Evolutionary conservation across 1,284 basidiomycete species (phyloP), one percentile per base, ranked within the genome.

Genomic region (Ustilago vetiveriae): DNA sequence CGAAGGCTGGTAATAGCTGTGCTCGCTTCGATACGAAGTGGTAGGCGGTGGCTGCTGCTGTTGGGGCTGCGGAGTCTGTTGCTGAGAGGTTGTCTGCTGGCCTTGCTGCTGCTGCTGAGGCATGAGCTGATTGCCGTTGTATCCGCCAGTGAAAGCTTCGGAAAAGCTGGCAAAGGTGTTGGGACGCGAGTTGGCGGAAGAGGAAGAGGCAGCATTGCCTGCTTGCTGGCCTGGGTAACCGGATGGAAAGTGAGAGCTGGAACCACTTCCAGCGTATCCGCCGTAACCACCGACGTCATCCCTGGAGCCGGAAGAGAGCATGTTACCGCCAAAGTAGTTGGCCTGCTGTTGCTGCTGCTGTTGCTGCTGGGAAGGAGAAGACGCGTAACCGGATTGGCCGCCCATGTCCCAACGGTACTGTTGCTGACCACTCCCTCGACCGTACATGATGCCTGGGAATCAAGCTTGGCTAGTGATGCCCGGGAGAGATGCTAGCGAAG

Each of bases 371-470:
- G 63, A 58, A 3, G 55, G 63, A 2, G 55, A 55, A 6, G 55
- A 66, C 46, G 55, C 38, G 55, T 58, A 66, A 4, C 55, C 55
- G 16, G 55, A 58, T 19, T 66, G 55, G 3, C 51, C 50, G 29
- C 59, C 55, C 63, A 66, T 58, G 38, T 66, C 63, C 63, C 63
- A 66, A 26, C 63, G 63, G 35, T 66, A 66, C 22, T 66, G 63
- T 47, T 66, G 63, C 43, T 66, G 63, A 45, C 63, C 51, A 17
- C 55, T 38, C 21, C 63, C 46, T 46, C 63, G 55, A 43, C 63
- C 63, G 63, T 66, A 66, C 63, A 66, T 66, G 37, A 1, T 58
- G n/a, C n/a, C n/a, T n/a, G n/a, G n/a, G n/a, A n/a, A n/a, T n/a
- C n/a, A n/a, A n/a, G n/a, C n/a, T n/a, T n/a, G n/a, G n/a, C n/a